Conservation (phyloP, 768 basidiomycete species). For the Russula brevipes region DNA sequence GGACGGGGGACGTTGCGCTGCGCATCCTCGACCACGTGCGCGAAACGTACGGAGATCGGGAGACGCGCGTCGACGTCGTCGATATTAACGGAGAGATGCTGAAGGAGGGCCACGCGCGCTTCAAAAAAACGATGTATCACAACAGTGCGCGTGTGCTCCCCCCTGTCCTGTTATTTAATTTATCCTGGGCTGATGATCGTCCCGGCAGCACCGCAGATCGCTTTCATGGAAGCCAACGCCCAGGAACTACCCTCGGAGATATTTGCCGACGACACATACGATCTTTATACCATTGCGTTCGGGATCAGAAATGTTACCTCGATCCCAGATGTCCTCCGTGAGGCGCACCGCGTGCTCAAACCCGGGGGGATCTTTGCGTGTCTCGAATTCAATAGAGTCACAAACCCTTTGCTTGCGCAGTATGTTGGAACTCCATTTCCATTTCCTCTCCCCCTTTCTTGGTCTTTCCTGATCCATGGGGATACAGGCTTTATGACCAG, state of each 20-base stretch:
- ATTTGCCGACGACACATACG: slow-evolving; percentile 80
- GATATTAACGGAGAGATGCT: slow-evolving; percentile 98
- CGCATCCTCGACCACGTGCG: slow-evolving; percentile 87
- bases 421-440: slow-evolving; percentile 42
- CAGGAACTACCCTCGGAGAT: slow-evolving; percentile 62
- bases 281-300: slow-evolving; percentile 97
- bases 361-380: slow-evolving; percentile 95
- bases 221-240: slow-evolving; percentile 91
- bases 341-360: slow-evolving; percentile 91
- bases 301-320: slow-evolving; percentile 97
- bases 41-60: slow-evolving; percentile 84
- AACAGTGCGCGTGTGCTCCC: slow-evolving; percentile 57
- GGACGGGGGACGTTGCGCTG: slow-evolving; percentile 95
- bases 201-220: slow-evolving; percentile 76
- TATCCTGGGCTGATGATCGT: slow-evolving; percentile 9
- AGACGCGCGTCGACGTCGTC: slow-evolving; percentile 81
- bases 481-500: slow-evolving; percentile 78
- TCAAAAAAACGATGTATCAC: slow-evolving; percentile 98
- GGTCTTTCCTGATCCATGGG: neutral
- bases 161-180: neutral
- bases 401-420: slow-evolving; percentile 81
- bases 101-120: slow-evolving; percentile 80
- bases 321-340: slow-evolving; percentile 76
- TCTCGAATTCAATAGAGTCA: slow-evolving; percentile 92
- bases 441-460: neutral